These are phyloP conservation scores for Quercus dentata DNA, from an alignment of 306 rosid species.

Conservation along the genomic window DNA sequence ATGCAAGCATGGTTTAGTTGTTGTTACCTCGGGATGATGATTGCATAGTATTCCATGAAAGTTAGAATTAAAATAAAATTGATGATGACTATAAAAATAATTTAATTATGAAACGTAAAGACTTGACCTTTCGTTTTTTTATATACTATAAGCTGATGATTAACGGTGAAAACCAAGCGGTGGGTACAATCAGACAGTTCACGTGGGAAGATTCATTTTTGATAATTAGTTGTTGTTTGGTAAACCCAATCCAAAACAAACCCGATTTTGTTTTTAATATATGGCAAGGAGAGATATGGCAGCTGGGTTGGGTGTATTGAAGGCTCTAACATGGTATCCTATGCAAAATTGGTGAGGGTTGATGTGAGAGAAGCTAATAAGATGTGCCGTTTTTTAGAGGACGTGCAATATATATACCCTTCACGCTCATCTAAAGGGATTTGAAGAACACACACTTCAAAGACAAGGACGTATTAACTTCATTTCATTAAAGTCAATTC, in stretches of 20 bases:
- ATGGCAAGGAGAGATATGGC: slow-evolving; percentile 24
- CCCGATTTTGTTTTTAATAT: background rate
- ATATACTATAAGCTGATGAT: slow-evolving; percentile 25
- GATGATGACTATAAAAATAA: background rate
- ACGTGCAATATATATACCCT: background rate
- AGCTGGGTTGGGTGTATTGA: slow-evolving; percentile 48
- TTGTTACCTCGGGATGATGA: background rate
- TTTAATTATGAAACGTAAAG: background rate
- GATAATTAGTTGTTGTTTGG: slow-evolving; percentile 59
- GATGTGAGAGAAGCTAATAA: background rate
- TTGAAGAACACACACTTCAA: background rate
- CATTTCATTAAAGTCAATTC: no score
- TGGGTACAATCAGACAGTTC: slow-evolving; percentile 38
- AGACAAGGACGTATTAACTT: background rate
- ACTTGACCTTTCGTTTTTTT: background rate
- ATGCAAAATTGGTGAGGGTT: slow-evolving; percentile 25
- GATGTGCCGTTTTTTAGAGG: slow-evolving; percentile 34
- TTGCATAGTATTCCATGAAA: background rate
- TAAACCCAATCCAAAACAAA: slow-evolving; percentile 47
- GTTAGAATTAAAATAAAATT: background rate
- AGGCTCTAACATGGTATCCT: slow-evolving; percentile 63
- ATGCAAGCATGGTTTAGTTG: no score
- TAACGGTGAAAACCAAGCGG: slow-evolving; percentile 59
- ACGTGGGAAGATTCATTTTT: slow-evolving; percentile 74
- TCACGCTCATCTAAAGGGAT: background rate